Evolutionary conservation across 2,329 filamentous ascomycete species (phyloP), one percentile per base, ranked within the genome.

Genomic region (Zasmidium citrigriseum): DNA sequence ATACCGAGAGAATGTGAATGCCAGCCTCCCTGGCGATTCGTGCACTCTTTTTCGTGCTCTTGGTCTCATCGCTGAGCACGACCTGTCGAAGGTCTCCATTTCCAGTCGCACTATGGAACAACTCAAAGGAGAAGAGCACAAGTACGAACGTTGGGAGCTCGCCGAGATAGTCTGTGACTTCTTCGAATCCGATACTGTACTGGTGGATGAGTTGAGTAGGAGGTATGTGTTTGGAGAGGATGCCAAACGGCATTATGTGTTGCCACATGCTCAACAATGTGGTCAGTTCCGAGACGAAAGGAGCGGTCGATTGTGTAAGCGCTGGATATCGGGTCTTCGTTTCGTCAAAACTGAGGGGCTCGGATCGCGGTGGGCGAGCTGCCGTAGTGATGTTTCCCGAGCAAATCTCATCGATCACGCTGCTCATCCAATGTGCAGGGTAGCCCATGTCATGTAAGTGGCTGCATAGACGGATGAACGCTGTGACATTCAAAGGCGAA

Each of bases 401-500:
- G 34, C 51, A 55, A 2, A 64, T 56, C 3, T 45, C 52, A 14
- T 27, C 27, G 3, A 57, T 29, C 3, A 64, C 38, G 38, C 23
- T 52, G 44, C 51, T 54, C 4, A 64, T 46, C 61, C 59, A 63
- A 41, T 63, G 58, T 4, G 63, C 55, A 16, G 56, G 55, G 29
- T 61, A 65, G 1, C 61, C 61, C 20, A 58, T 24, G 25, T 49
- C 45, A 41, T 62, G 47, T 2, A 64, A 46, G 23, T 63, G 62
- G 7, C n/a, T 20, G 47, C 52, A 24, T 12, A 66, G 45, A 20
- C 55, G 53, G 20, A 59, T 48, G 51, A 63, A 58, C 16, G 47
- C 14, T 12, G 55, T 63, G 20, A 66, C 22, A 27, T 66, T 66
- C 9, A 64, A 53, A 12, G 62, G 64, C 23, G 60, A 61, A 27